Base-by-base conservation (phyloP, 768 basidiomycete species). In the Lentinus tigrinus region DNA sequence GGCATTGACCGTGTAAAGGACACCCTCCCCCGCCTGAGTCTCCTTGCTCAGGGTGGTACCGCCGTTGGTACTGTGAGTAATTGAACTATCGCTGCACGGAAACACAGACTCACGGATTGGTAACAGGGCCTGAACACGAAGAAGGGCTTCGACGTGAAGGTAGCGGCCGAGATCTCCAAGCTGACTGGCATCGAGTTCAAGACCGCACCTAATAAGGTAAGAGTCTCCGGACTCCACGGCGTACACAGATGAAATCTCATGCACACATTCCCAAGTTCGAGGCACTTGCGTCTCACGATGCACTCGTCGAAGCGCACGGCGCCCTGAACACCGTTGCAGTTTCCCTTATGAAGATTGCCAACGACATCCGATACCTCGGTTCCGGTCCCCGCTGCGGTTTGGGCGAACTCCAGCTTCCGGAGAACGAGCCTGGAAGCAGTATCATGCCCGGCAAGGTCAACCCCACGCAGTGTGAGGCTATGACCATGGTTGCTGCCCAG, bases 381-480 rank as follows among this genome's bases (percentile, higher is more conserved):
- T 98, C 96, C 48, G 97, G 97, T 56, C 97, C 97, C 57, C 90
- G 97, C 43, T 99, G 97, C 68, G 97, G 97, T 55, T 82, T 99
- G 46, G 97, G 97, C 23, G 97, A 99, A 75, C 78, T 99, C 39
- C 87, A 83, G 66, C 76, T 98, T 50, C 97, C 97, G 11, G 97
- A 98, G 77, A 99, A 99, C 73, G 97, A 99, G 75, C 97, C 97
- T 43, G 97, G 97, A 47, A 95, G 93, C 69, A 96, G 93, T 57
- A 98, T 99, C 76, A 99, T 99, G 97, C 97, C 95, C 7, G 97
- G 97, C 60, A 98, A 99, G 78, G 97, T 99, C 58, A 99, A 99
- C 77, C 97, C 97, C 11, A 99, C 97, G 4, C 97, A 99, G 72
- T 98, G 97, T 66, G 97, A 99, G 75, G 97, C 97, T 8, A 74